These are phyloP conservation scores for Hansfordia pulvinata DNA, from an alignment of 2,329 filamentous ascomycete genomes.

Conservation along the genomic window DNA sequence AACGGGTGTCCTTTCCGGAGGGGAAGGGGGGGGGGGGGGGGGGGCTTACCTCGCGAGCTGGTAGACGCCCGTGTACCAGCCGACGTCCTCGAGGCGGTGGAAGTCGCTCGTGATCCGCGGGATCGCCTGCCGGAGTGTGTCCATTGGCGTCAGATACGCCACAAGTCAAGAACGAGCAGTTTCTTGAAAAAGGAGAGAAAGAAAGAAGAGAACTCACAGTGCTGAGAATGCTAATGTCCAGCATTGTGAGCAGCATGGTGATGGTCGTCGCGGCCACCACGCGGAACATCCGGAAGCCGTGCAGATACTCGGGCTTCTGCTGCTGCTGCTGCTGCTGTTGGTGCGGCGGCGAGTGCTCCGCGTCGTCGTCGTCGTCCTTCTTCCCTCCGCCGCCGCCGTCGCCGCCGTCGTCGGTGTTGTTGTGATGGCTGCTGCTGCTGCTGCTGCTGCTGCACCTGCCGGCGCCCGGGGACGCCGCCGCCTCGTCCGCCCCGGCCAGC, in stretches of 20 bases:
- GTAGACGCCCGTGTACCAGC: conserved; percentile 41
- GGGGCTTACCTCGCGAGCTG: conserved; percentile 25
- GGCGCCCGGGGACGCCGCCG: too few species aligned
- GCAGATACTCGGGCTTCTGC: conserved; percentile 10
- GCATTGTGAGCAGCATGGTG: conserved; percentile 30
- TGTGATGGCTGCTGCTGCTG: too few species aligned
- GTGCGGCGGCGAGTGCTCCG: neutral
- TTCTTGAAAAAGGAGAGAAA: too few species aligned
- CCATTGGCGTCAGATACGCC: conserved; percentile 1
- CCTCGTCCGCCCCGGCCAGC: too few species aligned
- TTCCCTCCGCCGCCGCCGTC: too few species aligned
- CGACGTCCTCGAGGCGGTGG: conserved; percentile 35
- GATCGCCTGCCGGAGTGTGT: conserved; percentile 19
- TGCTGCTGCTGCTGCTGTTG: conserved; percentile 5
- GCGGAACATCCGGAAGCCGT: conserved; percentile 11
- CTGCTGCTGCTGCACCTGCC: too few species aligned
- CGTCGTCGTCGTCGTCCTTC: too few species aligned
- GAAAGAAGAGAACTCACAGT: conserved; percentile 26
- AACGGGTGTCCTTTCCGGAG: too few species aligned
- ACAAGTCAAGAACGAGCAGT: neutral
- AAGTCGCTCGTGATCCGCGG: conserved; percentile 35
- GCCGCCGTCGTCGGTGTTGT: too few species aligned
- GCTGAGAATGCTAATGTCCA: conserved; percentile 38
- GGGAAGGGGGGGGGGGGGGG: too few species aligned
- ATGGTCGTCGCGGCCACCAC: conserved; percentile 22